A percentile compares a stretch with the other conserved stretches of the same genome.
Evolutionary conservation across 31 red algal genomes (phyloP).

Genomic region (Porphyra umbilicalis): DNA sequence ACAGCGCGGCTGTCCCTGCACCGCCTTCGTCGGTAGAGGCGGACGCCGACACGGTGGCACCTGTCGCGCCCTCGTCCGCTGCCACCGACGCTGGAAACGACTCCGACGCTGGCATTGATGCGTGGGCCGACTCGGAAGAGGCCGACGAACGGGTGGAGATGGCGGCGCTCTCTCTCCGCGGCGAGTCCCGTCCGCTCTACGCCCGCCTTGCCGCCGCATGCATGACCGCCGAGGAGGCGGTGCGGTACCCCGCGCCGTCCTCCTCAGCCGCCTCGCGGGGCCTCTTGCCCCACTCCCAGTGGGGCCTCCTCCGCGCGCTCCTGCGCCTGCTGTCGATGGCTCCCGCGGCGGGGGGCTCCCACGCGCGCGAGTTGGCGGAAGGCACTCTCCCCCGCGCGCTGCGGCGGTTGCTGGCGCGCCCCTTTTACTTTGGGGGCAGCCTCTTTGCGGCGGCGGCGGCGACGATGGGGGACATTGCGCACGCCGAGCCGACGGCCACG

Average conservation of each 20-base stretch:
- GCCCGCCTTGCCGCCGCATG: constrained; percentile 17
- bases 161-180: constrained; percentile 24
- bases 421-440: constrained; percentile 63
- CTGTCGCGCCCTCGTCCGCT: neutral
- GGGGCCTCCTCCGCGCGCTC: constrained; percentile 46
- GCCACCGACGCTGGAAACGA: neutral
- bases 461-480: constrained; percentile 65
- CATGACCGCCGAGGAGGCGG: constrained; percentile 40
- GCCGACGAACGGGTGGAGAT: constrained; percentile 49
- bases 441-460: constrained; percentile 68
- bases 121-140: constrained; percentile 2
- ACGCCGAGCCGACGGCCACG: constrained; percentile 80
- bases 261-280: constrained; percentile 47
- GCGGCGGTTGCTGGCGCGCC: constrained; percentile 58
- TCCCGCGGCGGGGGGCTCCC: constrained; percentile 32
- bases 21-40: neutral
- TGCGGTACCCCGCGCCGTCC: constrained; percentile 33
- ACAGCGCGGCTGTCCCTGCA: too few relatives aligned
- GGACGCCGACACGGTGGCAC: neutral
- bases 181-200: constrained; percentile 47
- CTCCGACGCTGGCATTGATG: neutral
- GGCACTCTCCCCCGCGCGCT: constrained; percentile 37
- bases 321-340: constrained; percentile 41
- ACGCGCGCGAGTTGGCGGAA: constrained; percentile 54
- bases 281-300: constrained; percentile 48